A percentile compares a stretch with the other conserved stretches of the same genome.
These are phyloP conservation scores for Fraxinus dipetala DNA, from an alignment of 305 asterid species.

Conservation along the genomic window DNA sequence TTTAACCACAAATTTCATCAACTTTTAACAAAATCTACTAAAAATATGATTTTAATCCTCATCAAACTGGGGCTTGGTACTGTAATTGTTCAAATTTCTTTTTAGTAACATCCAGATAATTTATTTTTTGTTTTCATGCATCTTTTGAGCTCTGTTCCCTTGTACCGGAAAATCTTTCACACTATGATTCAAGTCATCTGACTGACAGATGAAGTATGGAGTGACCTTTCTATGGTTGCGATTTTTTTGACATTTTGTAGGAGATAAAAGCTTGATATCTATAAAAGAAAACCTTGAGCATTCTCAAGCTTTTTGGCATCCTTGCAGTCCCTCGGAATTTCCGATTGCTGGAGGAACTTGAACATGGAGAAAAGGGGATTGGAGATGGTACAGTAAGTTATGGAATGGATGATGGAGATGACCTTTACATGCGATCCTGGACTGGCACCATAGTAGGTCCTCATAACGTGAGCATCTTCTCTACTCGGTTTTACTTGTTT, in stretches of 20 bases:
- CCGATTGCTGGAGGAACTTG: slow-evolving; percentile 63
- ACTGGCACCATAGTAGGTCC: slow-evolving; percentile 70
- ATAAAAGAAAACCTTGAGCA: background rate
- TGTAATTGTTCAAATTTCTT: background rate
- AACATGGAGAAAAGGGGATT: slow-evolving; percentile 64
- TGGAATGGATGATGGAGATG: slow-evolving; percentile 73
- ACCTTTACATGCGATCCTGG: slow-evolving; percentile 64
- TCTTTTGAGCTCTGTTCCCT: background rate
- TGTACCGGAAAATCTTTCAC: background rate
- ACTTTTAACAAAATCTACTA: no score
- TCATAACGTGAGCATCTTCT: slow-evolving; percentile 38
- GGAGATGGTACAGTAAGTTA: slow-evolving; percentile 70
- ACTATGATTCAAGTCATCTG: background rate
- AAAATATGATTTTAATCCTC: background rate
- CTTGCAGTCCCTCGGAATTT: slow-evolving; percentile 58
- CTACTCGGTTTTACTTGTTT: background rate
- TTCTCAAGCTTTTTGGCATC: slow-evolving; percentile 10
- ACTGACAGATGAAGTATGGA: background rate
- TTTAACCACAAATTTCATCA: background rate
- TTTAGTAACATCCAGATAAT: background rate
- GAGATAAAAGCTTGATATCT: background rate
- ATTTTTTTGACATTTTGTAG: background rate
- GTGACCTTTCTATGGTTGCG: background rate
- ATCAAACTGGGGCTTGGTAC: background rate
- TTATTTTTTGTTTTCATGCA: background rate